Percentiles rank a stretch among this genome's conserved stretches.
Evolutionary conservation across 495 filamentous ascomycete genomes (phyloP).

Genomic region (Aspergillus saccharolyticus): DNA sequence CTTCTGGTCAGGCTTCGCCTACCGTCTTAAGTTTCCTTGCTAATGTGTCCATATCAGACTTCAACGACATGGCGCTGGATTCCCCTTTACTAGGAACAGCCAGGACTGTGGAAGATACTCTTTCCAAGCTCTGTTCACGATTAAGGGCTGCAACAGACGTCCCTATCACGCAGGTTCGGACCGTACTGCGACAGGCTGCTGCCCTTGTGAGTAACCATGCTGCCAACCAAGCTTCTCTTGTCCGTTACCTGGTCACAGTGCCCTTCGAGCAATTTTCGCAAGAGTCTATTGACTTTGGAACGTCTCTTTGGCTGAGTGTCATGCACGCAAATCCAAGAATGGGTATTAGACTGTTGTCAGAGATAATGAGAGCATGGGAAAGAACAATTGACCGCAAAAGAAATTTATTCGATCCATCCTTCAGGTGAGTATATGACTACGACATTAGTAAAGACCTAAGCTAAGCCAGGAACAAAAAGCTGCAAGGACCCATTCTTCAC

Average conservation of each 20-base stretch:
- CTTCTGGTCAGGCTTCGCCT: conserved; percentile 10
- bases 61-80: background rate
- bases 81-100: conserved; percentile 16
- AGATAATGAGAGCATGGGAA: conserved; percentile 86
- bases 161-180: conserved; percentile 68
- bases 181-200: conserved; percentile 76
- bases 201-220: conserved; percentile 73
- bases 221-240: conserved; percentile 66
- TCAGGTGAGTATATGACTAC: conserved; percentile 45
- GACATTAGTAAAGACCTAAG: background rate
- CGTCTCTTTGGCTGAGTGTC: conserved; percentile 92
- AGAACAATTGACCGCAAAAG: conserved; percentile 63
- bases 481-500: conserved; percentile 83
- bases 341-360: conserved; percentile 74
- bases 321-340: conserved; percentile 93
- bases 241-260: conserved; percentile 80
- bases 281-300: conserved; percentile 89
- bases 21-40: background rate
- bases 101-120: conserved; percentile 24
- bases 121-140: conserved; percentile 59
- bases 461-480: conserved; percentile 34
- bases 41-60: conserved; percentile 6
- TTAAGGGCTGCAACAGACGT: conserved; percentile 59
- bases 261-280: conserved; percentile 91
- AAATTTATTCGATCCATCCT: conserved; percentile 73